Evolutionary conservation across 164 flowering plant species (phyloP).

Genomic region (Tinospora cordifolia): DNA sequence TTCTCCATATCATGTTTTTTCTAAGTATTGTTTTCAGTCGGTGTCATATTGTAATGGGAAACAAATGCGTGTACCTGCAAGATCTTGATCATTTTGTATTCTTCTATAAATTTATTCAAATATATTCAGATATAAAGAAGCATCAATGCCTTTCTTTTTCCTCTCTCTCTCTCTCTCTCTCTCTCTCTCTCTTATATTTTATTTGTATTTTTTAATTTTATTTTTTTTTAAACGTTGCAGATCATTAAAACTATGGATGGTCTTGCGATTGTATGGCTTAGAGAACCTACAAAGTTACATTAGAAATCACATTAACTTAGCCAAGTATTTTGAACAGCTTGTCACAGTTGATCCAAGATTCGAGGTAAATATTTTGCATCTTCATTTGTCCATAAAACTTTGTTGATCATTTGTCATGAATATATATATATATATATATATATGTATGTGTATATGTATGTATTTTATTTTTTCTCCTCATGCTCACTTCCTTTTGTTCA

Average conservation of each 20-base stretch:
- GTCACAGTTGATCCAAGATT: slow-evolving; percentile 63
- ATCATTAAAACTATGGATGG: slow-evolving; percentile 92
- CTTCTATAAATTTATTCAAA: not conserved
- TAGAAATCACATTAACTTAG: slow-evolving; percentile 73
- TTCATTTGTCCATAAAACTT: not conserved
- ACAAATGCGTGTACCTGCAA: not conserved
- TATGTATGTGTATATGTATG: too few species aligned
- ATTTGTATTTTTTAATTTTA: too few species aligned
- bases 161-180: too few species aligned
- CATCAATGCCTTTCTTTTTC: not conserved
- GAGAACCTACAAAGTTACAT: slow-evolving; percentile 68
- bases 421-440: too few species aligned
- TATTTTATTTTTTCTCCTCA: not conserved
- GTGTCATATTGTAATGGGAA: not conserved
- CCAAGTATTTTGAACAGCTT: slow-evolving; percentile 65
- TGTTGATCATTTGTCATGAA: not conserved
- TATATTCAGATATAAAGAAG: not conserved
- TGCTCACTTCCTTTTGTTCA: not conserved
- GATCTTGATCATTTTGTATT: not conserved
- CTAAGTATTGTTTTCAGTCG: not conserved
- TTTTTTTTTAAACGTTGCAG: too few species aligned
- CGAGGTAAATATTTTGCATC: slow-evolving; percentile 44
- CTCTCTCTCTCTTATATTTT: too few species aligned
- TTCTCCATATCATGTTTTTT: not conserved
- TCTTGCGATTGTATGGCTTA: slow-evolving; percentile 76